Percentiles rank a stretch among this genome's conserved stretches.
Conservation (phyloP, 352 stramenopile species). For the Globisporangium lucens region DNA sequence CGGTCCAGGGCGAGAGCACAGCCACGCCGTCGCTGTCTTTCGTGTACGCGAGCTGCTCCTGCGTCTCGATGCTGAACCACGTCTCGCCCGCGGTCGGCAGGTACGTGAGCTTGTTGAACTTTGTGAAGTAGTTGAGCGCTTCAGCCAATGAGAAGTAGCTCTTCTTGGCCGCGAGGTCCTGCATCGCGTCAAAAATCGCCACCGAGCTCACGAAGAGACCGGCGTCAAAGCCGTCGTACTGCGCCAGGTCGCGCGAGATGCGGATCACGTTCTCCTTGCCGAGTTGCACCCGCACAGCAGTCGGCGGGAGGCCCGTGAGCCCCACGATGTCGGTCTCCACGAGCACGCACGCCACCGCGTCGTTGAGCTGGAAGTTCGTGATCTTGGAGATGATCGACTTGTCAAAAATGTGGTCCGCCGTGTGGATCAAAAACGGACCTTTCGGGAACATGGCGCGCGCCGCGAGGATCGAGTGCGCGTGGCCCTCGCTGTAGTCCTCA, state of each 20-base stretch:
- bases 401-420: conserved; percentile 84
- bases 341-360: conserved; percentile 66
- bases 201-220: conserved; percentile 71
- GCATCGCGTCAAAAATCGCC: conserved; percentile 64
- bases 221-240: conserved; percentile 68
- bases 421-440: conserved; percentile 83
- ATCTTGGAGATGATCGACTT: conserved; percentile 68
- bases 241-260: conserved; percentile 50
- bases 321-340: conserved; percentile 67
- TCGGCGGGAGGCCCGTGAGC: conserved; percentile 56
- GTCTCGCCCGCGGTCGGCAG: conserved; percentile 63
- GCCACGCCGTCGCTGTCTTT: conserved; percentile 66
- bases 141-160: conserved; percentile 75
- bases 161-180: conserved; percentile 55
- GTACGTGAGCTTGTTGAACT: conserved; percentile 60
- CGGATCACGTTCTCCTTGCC: conserved; percentile 54
- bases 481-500: conserved; percentile 67
- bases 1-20: conserved; percentile 69
- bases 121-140: conserved; percentile 68
- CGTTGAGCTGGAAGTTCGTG: conserved; percentile 48
- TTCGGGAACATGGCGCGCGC: conserved; percentile 75
- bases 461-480: conserved; percentile 71
- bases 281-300: conserved; percentile 61
- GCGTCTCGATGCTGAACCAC: conserved; percentile 83
- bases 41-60: conserved; percentile 76